Evolutionary conservation across 2,329 filamentous ascomycete genomes (phyloP).

Genomic region (Clonostachys rosea): DNA sequence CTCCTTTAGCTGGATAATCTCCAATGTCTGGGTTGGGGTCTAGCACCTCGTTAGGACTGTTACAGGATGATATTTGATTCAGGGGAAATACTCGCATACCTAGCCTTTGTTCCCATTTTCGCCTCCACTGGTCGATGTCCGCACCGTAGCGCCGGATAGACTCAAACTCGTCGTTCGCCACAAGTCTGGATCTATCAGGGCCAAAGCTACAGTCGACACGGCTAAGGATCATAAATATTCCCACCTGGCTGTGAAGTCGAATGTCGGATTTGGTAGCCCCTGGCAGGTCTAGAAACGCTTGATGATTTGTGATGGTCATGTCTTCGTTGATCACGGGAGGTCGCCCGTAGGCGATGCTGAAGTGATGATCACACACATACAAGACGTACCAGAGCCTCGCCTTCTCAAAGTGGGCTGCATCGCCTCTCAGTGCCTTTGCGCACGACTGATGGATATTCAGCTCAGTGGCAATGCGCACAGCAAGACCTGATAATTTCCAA

Average conservation of each 20-base stretch:
- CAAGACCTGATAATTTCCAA: slow-evolving; percentile 54
- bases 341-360: slow-evolving; percentile 56
- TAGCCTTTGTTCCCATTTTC: slow-evolving; percentile 25
- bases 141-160: slow-evolving; percentile 23
- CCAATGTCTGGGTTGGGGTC: slow-evolving; percentile 29
- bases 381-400: slow-evolving; percentile 59
- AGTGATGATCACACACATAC: slow-evolving; percentile 63
- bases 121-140: slow-evolving; percentile 26
- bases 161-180: slow-evolving; percentile 27
- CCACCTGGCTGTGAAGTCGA: slow-evolving; percentile 54
- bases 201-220: slow-evolving; percentile 54
- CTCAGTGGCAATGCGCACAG: slow-evolving; percentile 53
- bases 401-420: slow-evolving; percentile 41
- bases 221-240: slow-evolving; percentile 54
- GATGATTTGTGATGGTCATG: slow-evolving; percentile 51
- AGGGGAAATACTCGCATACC: slow-evolving; percentile 10
- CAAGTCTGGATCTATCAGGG: slow-evolving; percentile 38
- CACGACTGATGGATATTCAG: slow-evolving; percentile 50
- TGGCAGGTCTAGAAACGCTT: slow-evolving; percentile 38
- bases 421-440: slow-evolving; percentile 36
- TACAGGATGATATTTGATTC: slow-evolving; percentile 22
- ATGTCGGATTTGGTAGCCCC: slow-evolving; percentile 42
- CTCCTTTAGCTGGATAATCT: slow-evolving; percentile 33
- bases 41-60: slow-evolving; percentile 23
- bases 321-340: slow-evolving; percentile 57